Conservation (phyloP, 805 yeast genomes). For the Naumovozyma baii region DNA sequence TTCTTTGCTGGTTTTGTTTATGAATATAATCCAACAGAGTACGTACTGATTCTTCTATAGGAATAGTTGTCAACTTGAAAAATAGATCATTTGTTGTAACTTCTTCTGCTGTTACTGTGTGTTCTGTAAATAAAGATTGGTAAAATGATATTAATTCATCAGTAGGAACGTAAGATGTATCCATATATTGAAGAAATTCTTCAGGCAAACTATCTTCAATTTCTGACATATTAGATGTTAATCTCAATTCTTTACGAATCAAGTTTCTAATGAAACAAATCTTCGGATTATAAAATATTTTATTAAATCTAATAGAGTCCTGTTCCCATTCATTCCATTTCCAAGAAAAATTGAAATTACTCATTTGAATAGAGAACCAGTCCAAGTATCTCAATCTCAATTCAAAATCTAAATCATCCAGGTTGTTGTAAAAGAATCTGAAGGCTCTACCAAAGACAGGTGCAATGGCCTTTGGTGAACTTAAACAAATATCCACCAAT, state of each 20-base stretch:
- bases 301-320: slow-evolving; percentile 40
- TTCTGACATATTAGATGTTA: slow-evolving; percentile 57
- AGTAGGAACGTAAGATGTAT: slow-evolving; percentile 32
- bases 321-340: slow-evolving; percentile 91
- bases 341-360: slow-evolving; percentile 94
- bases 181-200: slow-evolving; percentile 42
- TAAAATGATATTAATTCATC: slow-evolving; percentile 34
- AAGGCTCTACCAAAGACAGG: slow-evolving; percentile 92
- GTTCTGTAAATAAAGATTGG: slow-evolving; percentile 20
- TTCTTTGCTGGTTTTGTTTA: slow-evolving; percentile 25
- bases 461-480: slow-evolving; percentile 76
- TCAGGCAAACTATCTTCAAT: slow-evolving; percentile 64
- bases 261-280: slow-evolving; percentile 65
- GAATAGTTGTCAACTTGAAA: slow-evolving; percentile 32
- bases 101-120: slow-evolving; percentile 17
- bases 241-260: slow-evolving; percentile 72
- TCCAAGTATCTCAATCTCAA: slow-evolving; percentile 61
- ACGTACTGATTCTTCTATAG: slow-evolving; percentile 31
- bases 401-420: slow-evolving; percentile 66
- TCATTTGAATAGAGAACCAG: slow-evolving; percentile 89
- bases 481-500: slow-evolving; percentile 75
- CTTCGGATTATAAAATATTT: slow-evolving; percentile 56
- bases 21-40: slow-evolving; percentile 33
- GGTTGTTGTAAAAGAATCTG: slow-evolving; percentile 64
- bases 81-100: slow-evolving; percentile 32